Evolutionary conservation across 768 basidiomycete species (phyloP).

Genomic region (Hypholoma sublateritium): DNA sequence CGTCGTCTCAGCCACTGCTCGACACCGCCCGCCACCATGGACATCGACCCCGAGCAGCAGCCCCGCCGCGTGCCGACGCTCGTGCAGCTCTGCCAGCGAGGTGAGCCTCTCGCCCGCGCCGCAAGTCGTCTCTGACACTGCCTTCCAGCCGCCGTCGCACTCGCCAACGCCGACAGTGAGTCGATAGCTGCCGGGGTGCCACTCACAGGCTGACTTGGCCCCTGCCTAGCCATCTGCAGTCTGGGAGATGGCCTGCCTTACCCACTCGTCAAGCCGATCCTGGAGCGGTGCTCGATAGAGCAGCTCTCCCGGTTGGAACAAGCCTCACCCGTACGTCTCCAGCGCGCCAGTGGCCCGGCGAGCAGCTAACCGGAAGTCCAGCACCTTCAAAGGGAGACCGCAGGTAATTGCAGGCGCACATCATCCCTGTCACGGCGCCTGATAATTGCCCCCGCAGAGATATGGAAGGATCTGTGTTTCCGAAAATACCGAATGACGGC

Average conservation of each 20-base stretch:
- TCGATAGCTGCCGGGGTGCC: constrained; percentile 1
- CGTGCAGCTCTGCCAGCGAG: constrained; percentile 70
- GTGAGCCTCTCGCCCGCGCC: constrained; percentile 36
- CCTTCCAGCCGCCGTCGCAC: constrained; percentile 50
- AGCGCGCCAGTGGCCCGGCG: neutral
- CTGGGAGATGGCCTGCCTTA: constrained; percentile 65
- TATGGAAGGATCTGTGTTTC: constrained; percentile 68
- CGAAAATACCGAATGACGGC: constrained; percentile 53
- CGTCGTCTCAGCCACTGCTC: neutral
- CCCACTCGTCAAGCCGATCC: constrained; percentile 67
- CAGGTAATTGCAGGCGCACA: constrained; percentile 34
- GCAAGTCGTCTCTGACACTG: neutral
- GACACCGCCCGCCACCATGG: constrained; percentile 14
- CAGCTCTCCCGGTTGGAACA: constrained; percentile 69
- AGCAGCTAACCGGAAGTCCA: constrained; percentile 21
- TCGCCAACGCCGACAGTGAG: constrained; percentile 57
- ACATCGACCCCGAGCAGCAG: constrained; percentile 12
- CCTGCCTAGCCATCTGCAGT: constrained; percentile 54
- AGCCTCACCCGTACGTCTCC: constrained; percentile 60
- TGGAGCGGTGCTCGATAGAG: constrained; percentile 71
- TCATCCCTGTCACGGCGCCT: neutral
- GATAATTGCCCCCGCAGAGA: constrained; percentile 38
- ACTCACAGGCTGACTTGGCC: neutral
- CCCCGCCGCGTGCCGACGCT: constrained; percentile 57
- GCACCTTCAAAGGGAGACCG: constrained; percentile 56